A percentile compares a stretch with the other conserved stretches of the same genome.
Conservation (phyloP, 176 grass and related monocot species). For the Avena atlantica region DNA sequence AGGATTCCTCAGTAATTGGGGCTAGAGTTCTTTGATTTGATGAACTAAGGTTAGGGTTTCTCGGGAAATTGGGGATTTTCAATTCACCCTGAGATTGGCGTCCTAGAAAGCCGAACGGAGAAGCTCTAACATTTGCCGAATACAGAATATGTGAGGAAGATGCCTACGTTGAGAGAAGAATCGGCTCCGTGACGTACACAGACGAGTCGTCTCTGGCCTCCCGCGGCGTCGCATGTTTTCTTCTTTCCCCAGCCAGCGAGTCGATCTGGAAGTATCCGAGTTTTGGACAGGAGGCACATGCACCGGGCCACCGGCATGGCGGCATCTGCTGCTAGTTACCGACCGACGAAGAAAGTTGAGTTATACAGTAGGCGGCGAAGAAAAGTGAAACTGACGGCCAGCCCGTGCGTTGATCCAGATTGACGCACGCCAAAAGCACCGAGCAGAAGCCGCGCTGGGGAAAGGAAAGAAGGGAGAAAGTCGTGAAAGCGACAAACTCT, state of each 20-base stretch:
- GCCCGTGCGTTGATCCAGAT: background rate
- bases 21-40: too few relatives aligned
- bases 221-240: too few relatives aligned
- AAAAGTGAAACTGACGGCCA: background rate
- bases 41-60: too few relatives aligned
- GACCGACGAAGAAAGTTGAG: background rate
- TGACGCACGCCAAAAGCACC: background rate
- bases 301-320: background rate
- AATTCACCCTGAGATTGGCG: too few relatives aligned
- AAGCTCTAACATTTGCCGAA: too few relatives aligned
- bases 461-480: background rate
- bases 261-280: slow-evolving; percentile 8
- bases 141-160: too few relatives aligned
- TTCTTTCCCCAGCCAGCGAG: background rate
- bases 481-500: background rate
- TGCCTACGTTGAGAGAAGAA: too few relatives aligned
- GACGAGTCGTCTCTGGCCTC: background rate
- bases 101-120: too few relatives aligned
- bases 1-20: too few relatives aligned
- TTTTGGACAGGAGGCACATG: background rate
- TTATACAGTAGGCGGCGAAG: too few relatives aligned
- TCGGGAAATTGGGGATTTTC: too few relatives aligned
- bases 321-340: too few relatives aligned
- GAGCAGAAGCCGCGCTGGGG: background rate
- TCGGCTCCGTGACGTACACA: background rate